These are phyloP conservation scores for Typha latifolia DNA, from an alignment of 176 grass and related monocot species.

Conservation along the genomic window DNA sequence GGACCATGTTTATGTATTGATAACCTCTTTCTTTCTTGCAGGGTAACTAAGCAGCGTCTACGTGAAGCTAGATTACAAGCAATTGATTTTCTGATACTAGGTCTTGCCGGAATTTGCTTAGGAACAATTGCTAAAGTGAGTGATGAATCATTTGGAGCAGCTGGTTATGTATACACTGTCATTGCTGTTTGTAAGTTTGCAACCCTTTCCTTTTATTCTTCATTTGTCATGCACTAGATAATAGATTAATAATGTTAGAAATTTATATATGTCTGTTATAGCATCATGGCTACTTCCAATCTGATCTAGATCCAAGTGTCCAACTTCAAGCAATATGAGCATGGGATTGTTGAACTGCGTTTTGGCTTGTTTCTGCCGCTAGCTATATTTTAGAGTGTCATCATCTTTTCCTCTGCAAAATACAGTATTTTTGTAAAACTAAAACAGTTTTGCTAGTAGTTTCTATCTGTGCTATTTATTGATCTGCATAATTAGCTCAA, in stretches of 20 bases:
- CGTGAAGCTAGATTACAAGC: constrained; percentile 44
- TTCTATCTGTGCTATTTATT: not conserved
- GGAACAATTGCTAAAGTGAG: constrained; percentile 53
- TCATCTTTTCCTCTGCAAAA: not conserved
- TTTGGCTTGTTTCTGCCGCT: not conserved
- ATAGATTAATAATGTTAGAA: not conserved
- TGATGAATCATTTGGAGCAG: constrained; percentile 47
- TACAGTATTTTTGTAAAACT: not conserved
- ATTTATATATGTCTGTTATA: not conserved
- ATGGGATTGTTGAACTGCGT: no score
- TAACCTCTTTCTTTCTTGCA: constrained; percentile 21
- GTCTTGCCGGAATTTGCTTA: constrained; percentile 64
- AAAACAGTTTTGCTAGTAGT: not conserved
- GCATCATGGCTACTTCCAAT: no score
- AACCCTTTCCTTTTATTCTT: constrained; percentile 12
- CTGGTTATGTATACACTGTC: constrained; percentile 59
- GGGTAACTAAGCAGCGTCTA: constrained; percentile 52
- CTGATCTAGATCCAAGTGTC: no score
- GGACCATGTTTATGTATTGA: not conserved
- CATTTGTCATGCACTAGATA: not conserved
- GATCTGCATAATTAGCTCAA: not conserved
- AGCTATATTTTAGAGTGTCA: not conserved
- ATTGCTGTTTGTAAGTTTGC: constrained; percentile 70
- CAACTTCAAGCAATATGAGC: no score
- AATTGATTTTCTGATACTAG: constrained; percentile 58